Evolutionary conservation across 495 filamentous ascomycete genomes (phyloP), one percentile per base, ranked within the genome.

Genomic region (Chaetomium cochliodes): DNA sequence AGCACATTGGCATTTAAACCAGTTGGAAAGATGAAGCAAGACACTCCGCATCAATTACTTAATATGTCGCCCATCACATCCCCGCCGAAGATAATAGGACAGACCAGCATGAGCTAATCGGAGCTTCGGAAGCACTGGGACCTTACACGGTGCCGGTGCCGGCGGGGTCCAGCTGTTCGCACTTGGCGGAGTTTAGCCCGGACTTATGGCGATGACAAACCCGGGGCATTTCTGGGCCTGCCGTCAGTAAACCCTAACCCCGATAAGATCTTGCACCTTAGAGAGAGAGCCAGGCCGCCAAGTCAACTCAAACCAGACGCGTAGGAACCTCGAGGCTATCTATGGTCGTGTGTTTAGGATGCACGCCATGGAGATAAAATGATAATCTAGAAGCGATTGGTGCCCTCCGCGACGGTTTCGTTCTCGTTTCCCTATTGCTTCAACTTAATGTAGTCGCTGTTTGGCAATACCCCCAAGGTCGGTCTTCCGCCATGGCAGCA

Each of bases 181-280:
- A 28, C 39, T 42, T 49, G 44, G 57, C 57, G 57, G 57, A 60
- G 42, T 60, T 60, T 60, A 60, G 25, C 57, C 15, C 57, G 57
- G 57, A 47, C 50, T 49, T 60, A 50, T 2, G 0, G 25, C 16
- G 57, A 26, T 49, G 42, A 67, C 2, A 58, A 58, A 58, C 22
- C 22, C 8, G 51, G n/a, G 13, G 12, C 4, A 47, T 6, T 47
- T 47, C 3, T 22, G 44, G 15, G 9, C n/a, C n/a, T n/a, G n/a
- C n/a, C n/a, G 9, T 22, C 49, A 51, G 20, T 23, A 7, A 58
- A 42, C 55, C 55, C 55, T 42, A 58, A 58, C 37, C 55, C 55
- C 6, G 9, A 12, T 12, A 3, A 33, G 3, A 33, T 7, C 7
- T 33, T 33, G 30, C 30, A 33, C 7, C n/a, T n/a, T n/a, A n/a